phyloP scores from a whole-genome alignment of 805 yeast species.

The Teunomyces tritomae region DNA sequence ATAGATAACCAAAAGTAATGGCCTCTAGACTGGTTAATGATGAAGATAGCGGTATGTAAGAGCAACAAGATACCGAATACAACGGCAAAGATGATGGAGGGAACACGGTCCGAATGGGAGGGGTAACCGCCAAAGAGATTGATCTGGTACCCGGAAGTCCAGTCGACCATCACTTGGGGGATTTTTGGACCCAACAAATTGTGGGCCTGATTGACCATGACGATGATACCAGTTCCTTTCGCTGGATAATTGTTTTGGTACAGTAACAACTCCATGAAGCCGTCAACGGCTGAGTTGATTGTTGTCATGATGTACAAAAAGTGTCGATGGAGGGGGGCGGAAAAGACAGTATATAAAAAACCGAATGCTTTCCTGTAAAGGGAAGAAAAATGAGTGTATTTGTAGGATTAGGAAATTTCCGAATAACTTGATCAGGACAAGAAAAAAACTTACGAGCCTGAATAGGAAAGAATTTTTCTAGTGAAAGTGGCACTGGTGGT shows the following conservation, averaged over 20 bases:
- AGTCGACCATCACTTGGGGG: slow-evolving; percentile 39
- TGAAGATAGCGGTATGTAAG: slow-evolving; percentile 47
- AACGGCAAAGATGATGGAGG: slow-evolving; percentile 56
- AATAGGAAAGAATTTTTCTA: background rate
- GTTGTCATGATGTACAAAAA: slow-evolving; percentile 3
- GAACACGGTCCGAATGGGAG: slow-evolving; percentile 49
- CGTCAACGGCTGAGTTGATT: slow-evolving; percentile 28
- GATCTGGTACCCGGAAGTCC: slow-evolving; percentile 40
- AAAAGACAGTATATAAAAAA: background rate
- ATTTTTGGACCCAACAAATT: slow-evolving; percentile 33
- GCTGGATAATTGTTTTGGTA: slow-evolving; percentile 31
- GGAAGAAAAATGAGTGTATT: background rate
- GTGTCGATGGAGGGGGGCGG: too few species aligned
- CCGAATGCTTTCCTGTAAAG: background rate
- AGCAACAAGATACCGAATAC: slow-evolving; percentile 48
- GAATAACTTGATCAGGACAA: slow-evolving; percentile 1
- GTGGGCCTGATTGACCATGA: slow-evolving; percentile 27
- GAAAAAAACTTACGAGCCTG: background rate
- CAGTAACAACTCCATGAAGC: slow-evolving; percentile 26
- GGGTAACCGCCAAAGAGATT: slow-evolving; percentile 69
- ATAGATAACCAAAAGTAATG: slow-evolving; percentile 59
- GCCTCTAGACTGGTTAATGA: slow-evolving; percentile 48
- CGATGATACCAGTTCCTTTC: slow-evolving; percentile 28
- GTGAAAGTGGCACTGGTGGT: background rate
- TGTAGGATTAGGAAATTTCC: slow-evolving; percentile 1